Evolutionary conservation across 2,329 filamentous ascomycete genomes (phyloP).

Genomic region (Stagonosporopsis vannaccii): DNA sequence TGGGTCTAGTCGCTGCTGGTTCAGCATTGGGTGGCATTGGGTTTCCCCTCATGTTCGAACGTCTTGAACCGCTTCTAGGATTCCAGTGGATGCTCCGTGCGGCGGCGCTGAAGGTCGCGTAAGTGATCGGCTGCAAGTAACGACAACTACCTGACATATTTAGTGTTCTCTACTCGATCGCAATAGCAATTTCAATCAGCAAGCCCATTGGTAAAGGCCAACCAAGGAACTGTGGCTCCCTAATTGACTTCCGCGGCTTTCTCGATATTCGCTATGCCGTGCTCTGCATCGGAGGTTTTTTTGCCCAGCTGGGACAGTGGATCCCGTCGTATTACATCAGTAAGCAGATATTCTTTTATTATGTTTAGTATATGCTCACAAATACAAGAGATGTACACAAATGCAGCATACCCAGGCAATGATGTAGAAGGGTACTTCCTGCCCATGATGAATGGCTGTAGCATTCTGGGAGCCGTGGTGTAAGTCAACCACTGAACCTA

Average conservation of each 20-base stretch:
- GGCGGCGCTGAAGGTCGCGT: constrained; percentile 61
- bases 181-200: constrained; percentile 40
- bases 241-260: constrained; percentile 47
- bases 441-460: constrained; percentile 56
- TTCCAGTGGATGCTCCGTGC: constrained; percentile 69
- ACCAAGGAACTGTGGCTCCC: constrained; percentile 33
- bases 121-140: constrained; percentile 47
- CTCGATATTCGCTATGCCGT: constrained; percentile 43
- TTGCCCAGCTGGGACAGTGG: constrained; percentile 41
- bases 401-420: constrained; percentile 58
- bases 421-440: constrained; percentile 57
- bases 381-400: constrained; percentile 64
- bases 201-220: constrained; percentile 16
- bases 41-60: constrained; percentile 64
- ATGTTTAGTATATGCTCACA: not conserved
- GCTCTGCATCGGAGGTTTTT: constrained; percentile 35
- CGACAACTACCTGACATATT: constrained; percentile 56
- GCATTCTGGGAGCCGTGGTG: constrained; percentile 62
- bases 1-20: constrained; percentile 54
- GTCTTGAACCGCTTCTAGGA: constrained; percentile 62
- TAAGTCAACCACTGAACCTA: constrained; percentile 44
- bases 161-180: constrained; percentile 58
- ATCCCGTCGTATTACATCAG: constrained; percentile 46
- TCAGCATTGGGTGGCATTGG: constrained; percentile 58
- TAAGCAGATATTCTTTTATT: constrained; percentile 27